Conservation (phyloP, 768 basidiomycete genomes). For the Tricholoma terreum region DNA sequence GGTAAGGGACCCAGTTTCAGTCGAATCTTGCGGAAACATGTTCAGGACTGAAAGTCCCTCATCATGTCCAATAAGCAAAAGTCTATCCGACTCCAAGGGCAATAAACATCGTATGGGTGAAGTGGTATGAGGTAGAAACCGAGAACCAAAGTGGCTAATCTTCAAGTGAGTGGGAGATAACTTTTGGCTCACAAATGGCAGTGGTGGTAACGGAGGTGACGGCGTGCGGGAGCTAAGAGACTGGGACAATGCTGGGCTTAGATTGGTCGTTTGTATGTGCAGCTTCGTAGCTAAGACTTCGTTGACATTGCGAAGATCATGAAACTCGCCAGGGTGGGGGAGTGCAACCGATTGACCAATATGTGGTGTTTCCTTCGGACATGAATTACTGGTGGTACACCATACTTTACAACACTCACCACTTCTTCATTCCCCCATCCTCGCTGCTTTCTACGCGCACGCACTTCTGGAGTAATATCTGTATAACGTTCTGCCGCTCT, state of each 20-base stretch:
- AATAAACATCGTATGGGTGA: conserved; percentile 73
- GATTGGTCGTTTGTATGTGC: conserved; percentile 45
- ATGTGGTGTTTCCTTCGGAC: conserved; percentile 1
- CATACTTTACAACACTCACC: conserved; percentile 11
- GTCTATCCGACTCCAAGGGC: conserved; percentile 59
- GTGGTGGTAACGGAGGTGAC: conserved; percentile 33
- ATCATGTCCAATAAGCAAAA: conserved; percentile 78
- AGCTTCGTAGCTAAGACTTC: not conserved
- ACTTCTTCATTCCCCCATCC: conserved; percentile 64
- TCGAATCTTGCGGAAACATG: conserved; percentile 76
- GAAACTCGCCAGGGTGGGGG: not conserved
- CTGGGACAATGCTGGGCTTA: conserved; percentile 27
- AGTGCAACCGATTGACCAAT: not conserved
- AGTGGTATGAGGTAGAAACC: conserved; percentile 79
- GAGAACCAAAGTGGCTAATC: conserved; percentile 78
- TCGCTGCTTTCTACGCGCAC: conserved; percentile 51
- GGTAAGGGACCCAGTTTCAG: conserved; percentile 43
- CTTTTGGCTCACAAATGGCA: conserved; percentile 46
- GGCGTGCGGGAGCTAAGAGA: conserved; percentile 21
- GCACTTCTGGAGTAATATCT: conserved; percentile 59
- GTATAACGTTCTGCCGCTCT: conserved; percentile 85
- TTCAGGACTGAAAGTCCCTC: conserved; percentile 79
- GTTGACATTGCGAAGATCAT: not conserved
- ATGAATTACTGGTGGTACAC: not conserved
- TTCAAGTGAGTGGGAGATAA: conserved; percentile 63